Conservation (phyloP, 306 rosid genomes). For the Pueraria montana region DNA sequence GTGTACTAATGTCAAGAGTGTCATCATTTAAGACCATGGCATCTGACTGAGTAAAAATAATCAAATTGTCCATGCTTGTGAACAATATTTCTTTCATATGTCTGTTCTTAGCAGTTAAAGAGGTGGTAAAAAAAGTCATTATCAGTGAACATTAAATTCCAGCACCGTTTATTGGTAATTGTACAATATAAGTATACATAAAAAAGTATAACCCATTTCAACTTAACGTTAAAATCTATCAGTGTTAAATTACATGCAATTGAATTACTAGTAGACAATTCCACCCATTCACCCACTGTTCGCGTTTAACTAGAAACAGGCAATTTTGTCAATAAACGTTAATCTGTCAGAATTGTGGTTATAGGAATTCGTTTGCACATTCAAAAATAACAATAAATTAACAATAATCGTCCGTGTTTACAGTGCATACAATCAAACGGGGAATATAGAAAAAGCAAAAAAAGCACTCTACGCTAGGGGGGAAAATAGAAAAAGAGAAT, state of each 20-base stretch:
- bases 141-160: neutral
- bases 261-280: neutral
- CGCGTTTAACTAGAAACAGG: neutral
- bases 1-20: slow-evolving; percentile 29
- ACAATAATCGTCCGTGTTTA: slow-evolving; percentile 33
- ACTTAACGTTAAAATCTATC: neutral
- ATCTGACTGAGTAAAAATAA: slow-evolving; percentile 15
- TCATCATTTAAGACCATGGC: slow-evolving; percentile 22
- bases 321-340: neutral
- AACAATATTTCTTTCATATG: neutral
- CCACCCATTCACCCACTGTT: neutral
- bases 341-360: neutral
- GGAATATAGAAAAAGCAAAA: neutral
- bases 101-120: neutral
- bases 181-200: neutral
- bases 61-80: slow-evolving; percentile 30
- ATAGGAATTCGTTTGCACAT: neutral
- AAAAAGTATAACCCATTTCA: neutral
- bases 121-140: slow-evolving; percentile 4
- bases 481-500: neutral
- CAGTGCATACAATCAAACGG: slow-evolving; percentile 35
- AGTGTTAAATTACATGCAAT: slow-evolving; percentile 21
- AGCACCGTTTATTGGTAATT: neutral
- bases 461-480: neutral
- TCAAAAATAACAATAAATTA: slow-evolving; percentile 38